Conservation (phyloP, 495 filamentous ascomycete species). For the Choiromyces venosus region DNA sequence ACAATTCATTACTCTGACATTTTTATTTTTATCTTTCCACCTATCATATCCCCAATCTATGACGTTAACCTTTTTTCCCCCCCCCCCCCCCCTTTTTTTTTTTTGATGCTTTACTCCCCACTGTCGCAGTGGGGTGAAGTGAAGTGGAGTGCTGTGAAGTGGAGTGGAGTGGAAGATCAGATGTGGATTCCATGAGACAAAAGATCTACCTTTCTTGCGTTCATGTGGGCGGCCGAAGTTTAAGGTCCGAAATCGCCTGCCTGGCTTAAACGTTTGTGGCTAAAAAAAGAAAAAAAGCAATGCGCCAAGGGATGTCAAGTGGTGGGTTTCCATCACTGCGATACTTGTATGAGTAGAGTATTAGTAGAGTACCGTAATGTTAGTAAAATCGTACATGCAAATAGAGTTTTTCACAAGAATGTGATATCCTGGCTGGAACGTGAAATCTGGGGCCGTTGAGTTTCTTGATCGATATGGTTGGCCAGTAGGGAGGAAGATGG, state of each 20-base stretch:
- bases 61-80: not conserved
- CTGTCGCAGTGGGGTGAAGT: not conserved
- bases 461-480: not conserved
- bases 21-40: not conserved
- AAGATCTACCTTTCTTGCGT: not conserved
- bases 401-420: not conserved
- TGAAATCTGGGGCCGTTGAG: not conserved
- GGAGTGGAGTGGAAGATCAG: not conserved
- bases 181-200: not conserved
- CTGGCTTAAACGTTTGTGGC: too few species aligned
- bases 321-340: not conserved
- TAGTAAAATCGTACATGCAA: not conserved
- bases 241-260: not conserved
- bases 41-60: not conserved
- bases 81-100: too few species aligned
- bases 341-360: not conserved
- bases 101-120: not conserved
- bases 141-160: not conserved
- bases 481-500: not conserved
- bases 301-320: not conserved
- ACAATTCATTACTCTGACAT: too few species aligned
- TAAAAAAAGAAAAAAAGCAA: not conserved
- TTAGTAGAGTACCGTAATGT: not conserved
- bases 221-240: not conserved
- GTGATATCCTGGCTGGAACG: not conserved